Evolutionary conservation across 345 rosid species (phyloP), one percentile per base, ranked within the genome.

Genomic region (Anacardium occidentale): DNA sequence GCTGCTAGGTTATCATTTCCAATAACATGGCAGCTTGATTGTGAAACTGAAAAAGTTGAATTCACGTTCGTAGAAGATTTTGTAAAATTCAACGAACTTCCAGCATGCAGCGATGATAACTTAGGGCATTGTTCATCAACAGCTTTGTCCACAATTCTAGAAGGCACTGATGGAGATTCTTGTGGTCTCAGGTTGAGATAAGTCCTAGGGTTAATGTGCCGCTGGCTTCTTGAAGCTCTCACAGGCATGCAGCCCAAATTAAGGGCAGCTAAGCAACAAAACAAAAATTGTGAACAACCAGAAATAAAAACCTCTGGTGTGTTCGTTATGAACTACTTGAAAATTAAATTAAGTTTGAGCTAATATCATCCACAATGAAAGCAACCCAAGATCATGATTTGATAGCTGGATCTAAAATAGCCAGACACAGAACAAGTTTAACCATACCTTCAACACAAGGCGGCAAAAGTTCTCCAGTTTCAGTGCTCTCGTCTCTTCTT

Each of bases 181-280:
- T 80, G 93, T 45, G 81, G 54, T 83, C 86, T 88, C 14, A 92
- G 90, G 69, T 82, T 74, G 37, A 92, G 97, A 80, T 95, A 95
- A 72, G 81, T 86, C 88, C 98, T 88, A 59, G 88, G 88, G 82
- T 84, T 88, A 74, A 77, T 84, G 76, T 95, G 97, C 32, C 99
- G 84, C 84, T 95, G 96, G 83, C 99, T 93, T 85, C 99, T 91
- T 5, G 98, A 91, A 82, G 99, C 96, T 86, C 89, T 85, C 68
- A 91, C 97, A 0, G 94, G 91, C 80, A 90, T 73, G 73, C 99
- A 95, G 53, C 99, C 99, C 80, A 95, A 79, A 79, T 86, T 93
- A 76, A 92, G 92, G 50, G 97, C 98, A 75, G 99, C 99, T 95
- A 80, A 64, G 75, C 65, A 82, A 66, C 52, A 72, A 45, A 62